A percentile compares a stretch with the other conserved stretches of the same genome.
These are phyloP conservation scores for Globisporangium iwayamae DNA, from an alignment of 352 stramenopile genomes.

Conservation along the genomic window DNA sequence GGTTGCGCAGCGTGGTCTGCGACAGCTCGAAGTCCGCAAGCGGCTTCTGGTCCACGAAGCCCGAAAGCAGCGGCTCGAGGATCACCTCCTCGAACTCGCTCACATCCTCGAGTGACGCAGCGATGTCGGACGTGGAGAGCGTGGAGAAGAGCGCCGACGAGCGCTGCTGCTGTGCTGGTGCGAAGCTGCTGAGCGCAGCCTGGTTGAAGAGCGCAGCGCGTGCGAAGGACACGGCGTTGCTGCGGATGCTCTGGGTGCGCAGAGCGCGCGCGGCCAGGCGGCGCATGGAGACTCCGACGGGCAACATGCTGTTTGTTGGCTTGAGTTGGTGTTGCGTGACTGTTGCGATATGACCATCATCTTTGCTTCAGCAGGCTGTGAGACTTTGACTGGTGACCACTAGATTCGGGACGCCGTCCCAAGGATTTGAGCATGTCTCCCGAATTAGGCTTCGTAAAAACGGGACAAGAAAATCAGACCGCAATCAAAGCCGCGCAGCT, in stretches of 20 bases:
- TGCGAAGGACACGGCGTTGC: neutral
- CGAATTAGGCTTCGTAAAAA: neutral
- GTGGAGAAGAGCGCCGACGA: conserved; percentile 11
- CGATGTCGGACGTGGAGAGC: conserved; percentile 20
- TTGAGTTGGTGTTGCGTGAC: conserved; percentile 9
- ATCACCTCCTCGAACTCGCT: conserved; percentile 36
- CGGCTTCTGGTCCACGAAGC: conserved; percentile 73
- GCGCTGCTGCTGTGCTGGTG: conserved; percentile 35
- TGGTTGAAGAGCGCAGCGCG: conserved; percentile 10
- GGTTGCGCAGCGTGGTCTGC: conserved; percentile 47
- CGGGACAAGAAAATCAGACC: conserved; percentile 1
- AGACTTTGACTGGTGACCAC: conserved; percentile 14
- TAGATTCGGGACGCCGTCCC: conserved; percentile 18
- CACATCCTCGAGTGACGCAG: neutral
- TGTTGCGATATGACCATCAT: conserved; percentile 12
- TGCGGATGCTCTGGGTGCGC: conserved; percentile 3
- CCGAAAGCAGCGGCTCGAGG: conserved; percentile 42
- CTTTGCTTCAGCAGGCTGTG: conserved; percentile 5
- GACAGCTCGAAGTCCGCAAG: conserved; percentile 68
- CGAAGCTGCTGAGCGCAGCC: conserved; percentile 27
- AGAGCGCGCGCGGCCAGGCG: conserved; percentile 19
- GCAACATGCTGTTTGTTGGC: conserved; percentile 24
- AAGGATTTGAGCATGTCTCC: neutral
- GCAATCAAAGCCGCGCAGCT: neutral
- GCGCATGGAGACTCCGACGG: conserved; percentile 26